Conservation (phyloP, 2,329 filamentous ascomycete genomes). For the Botrytis fabae region DNA sequence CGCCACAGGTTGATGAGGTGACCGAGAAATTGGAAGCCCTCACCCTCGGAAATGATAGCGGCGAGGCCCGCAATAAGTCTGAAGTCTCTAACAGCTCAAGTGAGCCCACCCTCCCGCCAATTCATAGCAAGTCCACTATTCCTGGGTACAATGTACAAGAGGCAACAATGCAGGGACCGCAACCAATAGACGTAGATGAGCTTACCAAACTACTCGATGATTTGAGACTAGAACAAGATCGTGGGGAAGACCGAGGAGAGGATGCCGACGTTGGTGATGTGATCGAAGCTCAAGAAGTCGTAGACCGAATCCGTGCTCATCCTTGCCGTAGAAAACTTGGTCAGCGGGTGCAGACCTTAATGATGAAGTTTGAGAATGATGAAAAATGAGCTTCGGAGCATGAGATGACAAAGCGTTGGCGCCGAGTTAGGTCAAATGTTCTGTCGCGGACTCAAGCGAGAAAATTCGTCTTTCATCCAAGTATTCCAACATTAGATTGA, state of each 20-base stretch:
- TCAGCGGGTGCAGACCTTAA: not conserved
- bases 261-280: not conserved
- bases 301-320: not conserved
- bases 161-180: not conserved
- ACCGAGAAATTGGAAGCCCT: not conserved
- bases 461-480: not conserved
- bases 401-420: not conserved
- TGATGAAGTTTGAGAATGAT: not conserved
- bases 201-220: not conserved
- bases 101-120: not conserved
- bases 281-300: not conserved
- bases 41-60: not conserved
- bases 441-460: not conserved
- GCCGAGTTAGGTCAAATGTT: not conserved
- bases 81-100: not conserved
- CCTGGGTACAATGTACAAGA: not conserved
- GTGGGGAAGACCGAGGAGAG: not conserved
- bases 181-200: not conserved
- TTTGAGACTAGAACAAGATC: not conserved
- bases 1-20: not conserved
- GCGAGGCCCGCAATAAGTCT: not conserved
- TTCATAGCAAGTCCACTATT: not conserved
- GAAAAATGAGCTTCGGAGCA: not conserved
- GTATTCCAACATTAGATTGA: too few relatives aligned
- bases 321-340: not conserved